Evolutionary conservation across 352 stramenopile species (phyloP), one percentile per base, ranked within the genome.

Genomic region (Phytopythium aichiense): DNA sequence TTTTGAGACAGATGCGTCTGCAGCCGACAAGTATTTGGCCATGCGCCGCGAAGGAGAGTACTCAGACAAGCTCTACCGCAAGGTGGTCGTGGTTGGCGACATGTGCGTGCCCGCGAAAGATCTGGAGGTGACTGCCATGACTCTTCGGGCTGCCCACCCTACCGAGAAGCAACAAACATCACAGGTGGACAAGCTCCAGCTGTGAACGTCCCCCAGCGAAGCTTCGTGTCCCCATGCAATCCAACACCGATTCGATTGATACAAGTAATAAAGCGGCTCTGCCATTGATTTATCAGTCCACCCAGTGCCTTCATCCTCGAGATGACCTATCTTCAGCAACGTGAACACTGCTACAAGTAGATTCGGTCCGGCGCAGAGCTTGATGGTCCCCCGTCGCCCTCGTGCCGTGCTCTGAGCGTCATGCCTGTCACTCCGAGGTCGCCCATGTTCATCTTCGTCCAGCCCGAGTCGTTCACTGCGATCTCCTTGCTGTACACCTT

Each of bases 401-500:
- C 35, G 35, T 40, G 35, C 12, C 35, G 35, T 11, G 35, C 35
- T 16, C 35, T 11, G 35, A 74, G 42, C 16, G 60, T 69, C 60
- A 71, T 71, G 30, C 45, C 59, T n/a, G 68, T 60, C 23, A 74
- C 67, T 22, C 55, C 48, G 30, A 71, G 67, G 3, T 64, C 52
- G n/a, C 50, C 33, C 18, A 40, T 15, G 46, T 16, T 37, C 15
- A 7, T 40, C 35, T 16, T 40, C 12, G 35, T 40, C 35, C 35
- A 40, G 35, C 35, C 35, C 35, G 35, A 40, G 35, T 40, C 35
- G 35, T 40, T 40, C 9, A 54, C 22, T n/a, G 60, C 25, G 2
- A 71, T 60, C n/a, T 77, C 25, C 48, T 76, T 79, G 38, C 54
- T 55, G 63, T 74, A 76, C 43, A 77, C 57, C 31, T 62, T 31